Base-by-base conservation (phyloP, 2,329 filamentous ascomycete species). In the Amesomyces nigricolor region DNA sequence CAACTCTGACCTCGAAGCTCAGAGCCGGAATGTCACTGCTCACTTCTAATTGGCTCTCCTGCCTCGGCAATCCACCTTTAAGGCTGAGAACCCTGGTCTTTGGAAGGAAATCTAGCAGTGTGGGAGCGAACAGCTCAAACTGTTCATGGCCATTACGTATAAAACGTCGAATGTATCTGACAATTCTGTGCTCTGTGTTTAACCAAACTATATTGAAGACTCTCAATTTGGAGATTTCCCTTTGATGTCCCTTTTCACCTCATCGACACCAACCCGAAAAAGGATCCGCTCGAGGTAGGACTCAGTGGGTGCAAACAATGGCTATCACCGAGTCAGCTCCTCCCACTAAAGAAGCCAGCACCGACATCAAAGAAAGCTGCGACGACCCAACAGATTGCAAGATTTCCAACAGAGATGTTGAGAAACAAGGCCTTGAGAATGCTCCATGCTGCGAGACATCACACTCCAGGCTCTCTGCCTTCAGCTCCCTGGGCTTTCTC, bases 401-500 rank as follows among this genome's bases (percentile, higher is more conserved):
- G 9, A 14, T 47, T 13, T 39, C 19, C 22, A 38, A 7, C 39
- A 38, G 22, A 22, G 42, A 58, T 32, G 32, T 52, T 10, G 57
- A 61, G 16, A 54, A 54, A 16, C 55, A 61, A 13, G 13, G 16
- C 2, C 13, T 45, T 14, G 16, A 39, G 11, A 4, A 9, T 1
- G 17, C 53, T 8, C 32, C 37, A 17, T 51, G 51, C 10, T 47
- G 40, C 35, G 35, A 50, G 22, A 6, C 47, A 17, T 9, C 29
- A n/a, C 43, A 44, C 22, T 22, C 56, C 55, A 14, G 47, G 37
- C 46, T 56, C 19, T 78, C 78, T 0, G 70, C 73, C 0, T 80
- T 82, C 68, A 79, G 78, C 43, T 71, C 77, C 1, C 76, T 87
- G 0, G 78, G 79, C 4, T 74, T 78, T 60, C 74, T 88, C 0